phyloP scores from a whole-genome alignment of 139 green algal species.

The Chlamydomonas sp. region DNA sequence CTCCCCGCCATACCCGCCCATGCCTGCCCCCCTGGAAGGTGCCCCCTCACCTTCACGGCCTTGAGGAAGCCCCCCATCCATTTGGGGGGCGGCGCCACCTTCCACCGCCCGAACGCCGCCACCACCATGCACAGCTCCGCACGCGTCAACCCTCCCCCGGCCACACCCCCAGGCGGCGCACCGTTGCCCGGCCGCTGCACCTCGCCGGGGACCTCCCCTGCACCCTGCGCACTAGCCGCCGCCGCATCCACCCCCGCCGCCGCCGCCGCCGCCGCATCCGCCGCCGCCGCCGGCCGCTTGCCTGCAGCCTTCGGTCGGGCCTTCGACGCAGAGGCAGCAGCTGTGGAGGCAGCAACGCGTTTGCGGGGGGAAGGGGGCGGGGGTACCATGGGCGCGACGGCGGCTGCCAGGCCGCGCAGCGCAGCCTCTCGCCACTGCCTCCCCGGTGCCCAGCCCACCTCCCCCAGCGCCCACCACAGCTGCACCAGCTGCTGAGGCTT shows the following conservation, averaged over 20 bases:
- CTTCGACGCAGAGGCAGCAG: no score
- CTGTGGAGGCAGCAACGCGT: no score
- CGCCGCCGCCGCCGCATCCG: no score
- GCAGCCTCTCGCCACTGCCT: not conserved
- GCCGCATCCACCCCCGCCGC: no score
- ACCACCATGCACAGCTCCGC: conserved; percentile 23
- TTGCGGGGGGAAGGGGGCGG: no score
- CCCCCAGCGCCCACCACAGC: conserved; percentile 16
- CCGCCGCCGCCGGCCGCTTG: no score
- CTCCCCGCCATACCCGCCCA: not conserved
- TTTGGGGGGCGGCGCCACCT: not conserved
- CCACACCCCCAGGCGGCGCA: no score
- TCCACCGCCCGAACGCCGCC: not conserved
- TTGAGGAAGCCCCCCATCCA: conserved; percentile 5
- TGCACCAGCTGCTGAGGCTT: not conserved
- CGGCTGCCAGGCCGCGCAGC: not conserved
- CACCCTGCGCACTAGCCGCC: no score
- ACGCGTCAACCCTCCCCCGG: no score
- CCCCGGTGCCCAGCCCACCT: conserved; percentile 13
- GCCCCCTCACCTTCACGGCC: not conserved
- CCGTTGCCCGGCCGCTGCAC: no score
- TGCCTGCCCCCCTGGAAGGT: not conserved
- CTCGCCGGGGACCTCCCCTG: no score
- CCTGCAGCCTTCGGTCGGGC: no score
- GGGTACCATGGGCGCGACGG: not conserved